Conservation (phyloP, 495 filamentous ascomycete genomes). For the Neurospora tetrasperma region DNA sequence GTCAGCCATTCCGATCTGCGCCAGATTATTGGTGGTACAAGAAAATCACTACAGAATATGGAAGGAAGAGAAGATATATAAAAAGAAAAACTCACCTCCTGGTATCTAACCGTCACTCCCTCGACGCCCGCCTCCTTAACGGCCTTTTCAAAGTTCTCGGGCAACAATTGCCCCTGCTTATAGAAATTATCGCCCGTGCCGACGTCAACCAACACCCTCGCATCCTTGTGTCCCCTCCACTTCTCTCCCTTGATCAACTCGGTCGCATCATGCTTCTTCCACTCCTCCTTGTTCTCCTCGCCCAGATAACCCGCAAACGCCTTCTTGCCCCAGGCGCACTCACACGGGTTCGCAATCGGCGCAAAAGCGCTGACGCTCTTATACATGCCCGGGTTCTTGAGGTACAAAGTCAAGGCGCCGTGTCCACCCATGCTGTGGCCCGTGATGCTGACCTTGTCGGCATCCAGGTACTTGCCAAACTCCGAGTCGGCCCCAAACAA, state of each 20-base stretch:
- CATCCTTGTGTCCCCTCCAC: conserved; percentile 52
- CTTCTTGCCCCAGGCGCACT: conserved; percentile 91
- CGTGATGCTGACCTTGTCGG: conserved; percentile 60
- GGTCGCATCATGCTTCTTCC: conserved; percentile 87
- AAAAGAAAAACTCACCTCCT: conserved; percentile 41
- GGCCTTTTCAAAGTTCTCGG: conserved; percentile 82
- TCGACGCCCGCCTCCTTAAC: conserved; percentile 59
- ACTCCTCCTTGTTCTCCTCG: conserved; percentile 53
- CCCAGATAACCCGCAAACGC: conserved; percentile 85
- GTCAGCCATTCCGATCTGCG: not conserved
- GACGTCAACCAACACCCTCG: conserved; percentile 76
- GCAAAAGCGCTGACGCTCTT: conserved; percentile 81
- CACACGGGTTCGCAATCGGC: conserved; percentile 78
- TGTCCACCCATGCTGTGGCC: conserved; percentile 97
- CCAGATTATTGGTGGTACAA: not conserved
- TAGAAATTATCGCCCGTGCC: conserved; percentile 94
- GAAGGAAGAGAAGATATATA: no score
- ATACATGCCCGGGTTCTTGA: conserved; percentile 85
- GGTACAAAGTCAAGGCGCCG: conserved; percentile 81
- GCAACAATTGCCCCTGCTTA: conserved; percentile 81
- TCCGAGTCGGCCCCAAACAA: conserved; percentile 45
- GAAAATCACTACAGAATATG: not conserved
- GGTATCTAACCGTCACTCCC: conserved; percentile 66
- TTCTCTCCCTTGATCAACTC: conserved; percentile 53
- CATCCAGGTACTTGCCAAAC: conserved; percentile 56